These are phyloP conservation scores for Ambrosia trifida DNA, from an alignment of 129 eudicot species.

Conservation along the genomic window DNA sequence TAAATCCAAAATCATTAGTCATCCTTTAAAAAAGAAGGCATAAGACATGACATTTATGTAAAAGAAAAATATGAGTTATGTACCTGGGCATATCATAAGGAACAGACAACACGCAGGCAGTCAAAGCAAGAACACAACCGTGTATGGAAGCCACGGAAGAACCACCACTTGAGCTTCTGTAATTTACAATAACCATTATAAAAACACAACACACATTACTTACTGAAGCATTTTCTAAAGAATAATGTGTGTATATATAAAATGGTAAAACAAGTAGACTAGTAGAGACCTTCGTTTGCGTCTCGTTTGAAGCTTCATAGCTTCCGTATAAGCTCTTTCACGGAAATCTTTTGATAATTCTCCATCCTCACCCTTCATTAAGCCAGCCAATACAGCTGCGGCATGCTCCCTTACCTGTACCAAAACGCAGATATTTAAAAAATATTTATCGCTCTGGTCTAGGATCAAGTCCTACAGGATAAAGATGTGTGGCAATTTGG, in stretches of 20 bases:
- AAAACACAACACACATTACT: neutral
- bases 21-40: too few relatives aligned
- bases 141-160: constrained; percentile 65
- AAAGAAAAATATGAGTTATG: neutral
- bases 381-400: constrained; percentile 96
- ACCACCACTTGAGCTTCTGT: constrained; percentile 55
- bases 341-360: constrained; percentile 73
- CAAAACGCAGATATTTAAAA: neutral
- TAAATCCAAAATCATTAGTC: neutral
- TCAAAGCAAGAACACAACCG: constrained; percentile 88
- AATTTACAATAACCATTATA: constrained; percentile 10
- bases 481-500: neutral
- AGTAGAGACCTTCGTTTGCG: constrained; percentile 62
- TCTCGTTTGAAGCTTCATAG: constrained; percentile 52
- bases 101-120: constrained; percentile 88
- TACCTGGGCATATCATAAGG: constrained; percentile 99
- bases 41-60: too few relatives aligned
- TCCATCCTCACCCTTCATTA: constrained; percentile 92
- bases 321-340: constrained; percentile 76
- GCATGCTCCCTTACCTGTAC: constrained; percentile 98
- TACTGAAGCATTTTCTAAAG: neutral
- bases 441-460: neutral
- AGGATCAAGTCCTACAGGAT: neutral
- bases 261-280: neutral
- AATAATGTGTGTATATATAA: neutral